phyloP scores from a whole-genome alignment of 2,329 filamentous ascomycete genomes.

The Fusarium gaditjirri region DNA sequence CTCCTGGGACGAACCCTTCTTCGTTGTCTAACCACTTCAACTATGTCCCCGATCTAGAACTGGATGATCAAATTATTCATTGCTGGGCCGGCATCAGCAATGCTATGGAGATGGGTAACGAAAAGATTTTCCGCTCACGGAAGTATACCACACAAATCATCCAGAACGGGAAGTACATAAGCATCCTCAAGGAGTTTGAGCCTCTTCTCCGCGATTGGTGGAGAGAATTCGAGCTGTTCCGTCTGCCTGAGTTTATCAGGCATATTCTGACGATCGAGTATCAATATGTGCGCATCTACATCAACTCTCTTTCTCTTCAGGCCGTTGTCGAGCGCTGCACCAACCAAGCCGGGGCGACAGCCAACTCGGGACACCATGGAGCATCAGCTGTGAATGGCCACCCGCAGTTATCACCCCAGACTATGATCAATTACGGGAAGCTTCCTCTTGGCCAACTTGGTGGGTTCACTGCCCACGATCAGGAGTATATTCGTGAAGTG shows the following conservation, averaged over 20 bases:
- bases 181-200: slow-evolving; percentile 82
- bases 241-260: slow-evolving; percentile 71
- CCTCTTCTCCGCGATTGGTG: slow-evolving; percentile 83
- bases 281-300: slow-evolving; percentile 92
- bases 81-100: slow-evolving; percentile 96
- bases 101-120: slow-evolving; percentile 90
- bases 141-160: slow-evolving; percentile 91
- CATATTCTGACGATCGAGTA: slow-evolving; percentile 94
- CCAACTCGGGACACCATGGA: slow-evolving; percentile 50
- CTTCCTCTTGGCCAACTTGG: slow-evolving; percentile 72
- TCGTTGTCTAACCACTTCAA: slow-evolving; percentile 69
- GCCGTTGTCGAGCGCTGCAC: slow-evolving; percentile 95
- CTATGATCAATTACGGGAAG: slow-evolving; percentile 72
- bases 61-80: slow-evolving; percentile 78
- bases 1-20: slow-evolving; percentile 68
- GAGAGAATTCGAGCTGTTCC: slow-evolving; percentile 82
- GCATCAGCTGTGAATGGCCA: slow-evolving; percentile 46
- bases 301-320: slow-evolving; percentile 93
- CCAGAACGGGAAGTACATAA: slow-evolving; percentile 84
- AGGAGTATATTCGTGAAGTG: slow-evolving; percentile 79
- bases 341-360: slow-evolving; percentile 66
- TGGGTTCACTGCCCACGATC: slow-evolving; percentile 72
- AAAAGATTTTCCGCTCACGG: slow-evolving; percentile 86
- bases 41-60: slow-evolving; percentile 73
- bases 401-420: slow-evolving; percentile 66